Conservation (phyloP, 331 rosid genomes). For the Erythrophleum ivorense region DNA sequence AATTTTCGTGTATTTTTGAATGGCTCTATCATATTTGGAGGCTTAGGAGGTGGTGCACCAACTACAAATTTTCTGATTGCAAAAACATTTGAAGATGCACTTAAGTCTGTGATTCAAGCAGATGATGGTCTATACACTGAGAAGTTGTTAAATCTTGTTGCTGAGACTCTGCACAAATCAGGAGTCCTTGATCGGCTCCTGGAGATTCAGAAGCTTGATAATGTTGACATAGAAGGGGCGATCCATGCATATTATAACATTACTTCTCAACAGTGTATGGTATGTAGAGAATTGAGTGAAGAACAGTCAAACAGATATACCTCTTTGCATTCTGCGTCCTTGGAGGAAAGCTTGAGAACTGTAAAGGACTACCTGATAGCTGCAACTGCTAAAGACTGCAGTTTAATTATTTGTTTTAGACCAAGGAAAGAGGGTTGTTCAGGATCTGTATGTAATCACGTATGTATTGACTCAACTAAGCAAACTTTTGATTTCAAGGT, state of each 20-base stretch:
- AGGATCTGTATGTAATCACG: slow-evolving; percentile 50
- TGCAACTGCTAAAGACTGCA: slow-evolving; percentile 94
- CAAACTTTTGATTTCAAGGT: slow-evolving; percentile 91
- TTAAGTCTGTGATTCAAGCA: slow-evolving; percentile 61
- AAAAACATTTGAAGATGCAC: slow-evolving; percentile 79
- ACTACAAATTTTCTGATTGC: slow-evolving; percentile 54
- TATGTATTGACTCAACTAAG: slow-evolving; percentile 67
- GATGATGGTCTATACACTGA: slow-evolving; percentile 59
- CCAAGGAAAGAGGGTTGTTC: slow-evolving; percentile 53
- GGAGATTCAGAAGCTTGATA: slow-evolving; percentile 80
- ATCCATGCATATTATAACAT: slow-evolving; percentile 87
- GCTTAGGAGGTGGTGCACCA: slow-evolving; percentile 67
- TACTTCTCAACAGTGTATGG: slow-evolving; percentile 68
- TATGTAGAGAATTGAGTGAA: slow-evolving; percentile 60
- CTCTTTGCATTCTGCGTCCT: slow-evolving; percentile 71
- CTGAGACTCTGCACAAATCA: slow-evolving; percentile 63
- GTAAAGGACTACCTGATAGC: slow-evolving; percentile 81
- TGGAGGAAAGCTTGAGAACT: slow-evolving; percentile 74
- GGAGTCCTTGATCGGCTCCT: slow-evolving; percentile 76
- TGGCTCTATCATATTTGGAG: slow-evolving; percentile 85
- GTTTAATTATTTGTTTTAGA: slow-evolving; percentile 84
- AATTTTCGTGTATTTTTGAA: slow-evolving; percentile 88
- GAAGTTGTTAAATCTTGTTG: slow-evolving; percentile 68
- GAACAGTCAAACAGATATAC: slow-evolving; percentile 55
- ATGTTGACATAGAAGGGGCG: slow-evolving; percentile 88